These are phyloP conservation scores for Trametes sanguinea DNA, from an alignment of 768 basidiomycete species.

Conservation along the genomic window DNA sequence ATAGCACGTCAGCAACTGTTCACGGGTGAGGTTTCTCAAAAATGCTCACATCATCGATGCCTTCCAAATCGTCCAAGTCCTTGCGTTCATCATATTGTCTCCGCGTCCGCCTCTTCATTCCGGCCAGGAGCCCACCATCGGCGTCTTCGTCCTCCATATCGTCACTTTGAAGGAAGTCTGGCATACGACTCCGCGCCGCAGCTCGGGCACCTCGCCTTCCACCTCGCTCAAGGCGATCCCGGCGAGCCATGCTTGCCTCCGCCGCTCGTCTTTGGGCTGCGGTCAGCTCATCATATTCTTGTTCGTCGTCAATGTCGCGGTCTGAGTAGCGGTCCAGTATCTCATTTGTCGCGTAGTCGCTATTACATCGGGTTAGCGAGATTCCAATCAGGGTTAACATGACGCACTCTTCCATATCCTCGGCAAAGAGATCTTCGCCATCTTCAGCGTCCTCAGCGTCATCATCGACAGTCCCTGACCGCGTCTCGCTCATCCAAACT, in stretches of 20 bases:
- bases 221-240: conserved; percentile 74
- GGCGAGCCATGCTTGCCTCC: conserved; percentile 83
- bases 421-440: conserved; percentile 91
- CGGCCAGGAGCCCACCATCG: conserved; percentile 62
- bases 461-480: conserved; percentile 84
- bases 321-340: conserved; percentile 87
- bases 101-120: conserved; percentile 81
- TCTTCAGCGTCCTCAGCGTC: conserved; percentile 79
- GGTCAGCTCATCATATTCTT: conserved; percentile 67
- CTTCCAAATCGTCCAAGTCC: conserved; percentile 90
- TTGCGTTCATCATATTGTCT: conserved; percentile 92
- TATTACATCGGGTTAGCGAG: conserved; percentile 29
- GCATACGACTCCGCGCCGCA: conserved; percentile 76
- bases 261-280: conserved; percentile 74
- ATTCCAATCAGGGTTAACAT: not conserved
- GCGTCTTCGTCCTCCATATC: conserved; percentile 71
- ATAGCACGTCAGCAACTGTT: not conserved
- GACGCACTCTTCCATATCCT: conserved; percentile 71
- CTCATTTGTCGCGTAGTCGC: conserved; percentile 86
- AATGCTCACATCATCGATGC: conserved; percentile 74
- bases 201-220: conserved; percentile 75
- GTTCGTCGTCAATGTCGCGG: conserved; percentile 82
- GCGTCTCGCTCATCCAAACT: conserved; percentile 42
- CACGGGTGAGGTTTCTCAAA: not conserved
- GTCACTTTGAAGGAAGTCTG: conserved; percentile 85